These are phyloP conservation scores for Candida caryicola DNA, from an alignment of 805 yeast genomes.

Conservation along the genomic window DNA sequence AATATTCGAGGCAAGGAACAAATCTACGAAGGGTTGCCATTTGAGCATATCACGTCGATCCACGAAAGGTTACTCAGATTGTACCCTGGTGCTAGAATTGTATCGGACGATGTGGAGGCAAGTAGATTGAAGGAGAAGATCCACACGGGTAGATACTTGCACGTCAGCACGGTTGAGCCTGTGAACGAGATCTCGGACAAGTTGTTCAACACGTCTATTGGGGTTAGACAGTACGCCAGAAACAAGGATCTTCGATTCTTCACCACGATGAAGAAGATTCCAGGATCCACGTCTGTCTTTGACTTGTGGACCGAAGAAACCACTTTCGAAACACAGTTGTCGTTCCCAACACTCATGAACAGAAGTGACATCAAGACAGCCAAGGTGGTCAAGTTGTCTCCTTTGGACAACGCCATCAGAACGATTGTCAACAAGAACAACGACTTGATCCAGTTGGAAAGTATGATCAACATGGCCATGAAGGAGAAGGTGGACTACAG, in stretches of 20 bases:
- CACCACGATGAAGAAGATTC: slow-evolving; percentile 65
- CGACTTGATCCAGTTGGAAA: slow-evolving; percentile 68
- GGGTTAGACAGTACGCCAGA: slow-evolving; percentile 71
- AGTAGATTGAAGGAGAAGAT: slow-evolving; percentile 45
- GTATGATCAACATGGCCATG: slow-evolving; percentile 50
- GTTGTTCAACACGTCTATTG: slow-evolving; percentile 48
- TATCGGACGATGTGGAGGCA: slow-evolving; percentile 60
- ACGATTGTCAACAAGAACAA: slow-evolving; percentile 64
- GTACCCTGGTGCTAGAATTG: slow-evolving; percentile 78
- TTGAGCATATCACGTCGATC: slow-evolving; percentile 82
- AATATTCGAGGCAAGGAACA: slow-evolving; percentile 73
- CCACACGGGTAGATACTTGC: slow-evolving; percentile 70
- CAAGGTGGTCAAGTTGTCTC: slow-evolving; percentile 60
- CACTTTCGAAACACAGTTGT: slow-evolving; percentile 66
- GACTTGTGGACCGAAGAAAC: slow-evolving; percentile 90
- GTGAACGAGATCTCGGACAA: slow-evolving; percentile 49
- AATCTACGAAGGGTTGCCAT: slow-evolving; percentile 82
- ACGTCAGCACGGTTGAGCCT: slow-evolving; percentile 72
- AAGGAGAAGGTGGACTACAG: slow-evolving; percentile 49
- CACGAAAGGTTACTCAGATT: slow-evolving; percentile 70
- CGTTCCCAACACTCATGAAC: slow-evolving; percentile 88
- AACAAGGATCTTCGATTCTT: slow-evolving; percentile 71
- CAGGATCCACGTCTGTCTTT: slow-evolving; percentile 67
- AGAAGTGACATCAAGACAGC: slow-evolving; percentile 64
- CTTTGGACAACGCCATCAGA: slow-evolving; percentile 76